Conservation (phyloP, 495 filamentous ascomycete genomes). For the Podospora australis region DNA sequence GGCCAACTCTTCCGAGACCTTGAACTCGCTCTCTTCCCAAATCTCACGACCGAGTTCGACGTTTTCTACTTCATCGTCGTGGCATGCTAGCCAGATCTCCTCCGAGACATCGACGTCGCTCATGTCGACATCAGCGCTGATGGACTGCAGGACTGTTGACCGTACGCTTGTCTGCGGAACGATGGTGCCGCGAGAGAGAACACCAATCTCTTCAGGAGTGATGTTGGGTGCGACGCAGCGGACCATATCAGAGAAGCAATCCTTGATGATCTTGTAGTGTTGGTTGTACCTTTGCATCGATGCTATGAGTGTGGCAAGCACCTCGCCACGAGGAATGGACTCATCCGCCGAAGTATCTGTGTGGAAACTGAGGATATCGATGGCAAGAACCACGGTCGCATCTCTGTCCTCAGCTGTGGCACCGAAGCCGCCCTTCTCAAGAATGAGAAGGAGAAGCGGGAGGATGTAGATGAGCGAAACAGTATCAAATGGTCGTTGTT, state of each 20-base stretch:
- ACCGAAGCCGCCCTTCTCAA: slow-evolving; percentile 73
- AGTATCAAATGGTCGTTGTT: slow-evolving; percentile 84
- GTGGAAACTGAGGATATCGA: slow-evolving; percentile 90
- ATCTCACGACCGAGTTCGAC: slow-evolving; percentile 74
- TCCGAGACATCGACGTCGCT: slow-evolving; percentile 76
- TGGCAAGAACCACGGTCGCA: slow-evolving; percentile 75
- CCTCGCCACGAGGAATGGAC: slow-evolving; percentile 65
- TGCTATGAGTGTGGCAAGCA: slow-evolving; percentile 60
- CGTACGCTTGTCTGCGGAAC: slow-evolving; percentile 73
- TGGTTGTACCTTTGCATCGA: slow-evolving; percentile 86
- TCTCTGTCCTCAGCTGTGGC: slow-evolving; percentile 69
- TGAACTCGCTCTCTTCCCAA: slow-evolving; percentile 87
- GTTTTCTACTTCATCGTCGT: slow-evolving; percentile 88
- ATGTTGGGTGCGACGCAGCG: slow-evolving; percentile 75
- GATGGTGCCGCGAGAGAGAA: slow-evolving; percentile 66
- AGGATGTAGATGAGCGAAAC: slow-evolving; percentile 82
- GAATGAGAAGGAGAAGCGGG: slow-evolving; percentile 68
- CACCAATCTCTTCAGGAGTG: slow-evolving; percentile 56
- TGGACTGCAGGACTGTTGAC: slow-evolving; percentile 81
- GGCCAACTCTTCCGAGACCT: slow-evolving; percentile 56
- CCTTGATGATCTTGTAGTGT: slow-evolving; percentile 90
- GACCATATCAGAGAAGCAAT: slow-evolving; percentile 78
- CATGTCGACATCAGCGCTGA: slow-evolving; percentile 85
- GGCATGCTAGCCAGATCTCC: slow-evolving; percentile 87
- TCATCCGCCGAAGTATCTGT: slow-evolving; percentile 64